Conservation (phyloP, 495 filamentous ascomycete species). For the Aspergillus affinis region DNA sequence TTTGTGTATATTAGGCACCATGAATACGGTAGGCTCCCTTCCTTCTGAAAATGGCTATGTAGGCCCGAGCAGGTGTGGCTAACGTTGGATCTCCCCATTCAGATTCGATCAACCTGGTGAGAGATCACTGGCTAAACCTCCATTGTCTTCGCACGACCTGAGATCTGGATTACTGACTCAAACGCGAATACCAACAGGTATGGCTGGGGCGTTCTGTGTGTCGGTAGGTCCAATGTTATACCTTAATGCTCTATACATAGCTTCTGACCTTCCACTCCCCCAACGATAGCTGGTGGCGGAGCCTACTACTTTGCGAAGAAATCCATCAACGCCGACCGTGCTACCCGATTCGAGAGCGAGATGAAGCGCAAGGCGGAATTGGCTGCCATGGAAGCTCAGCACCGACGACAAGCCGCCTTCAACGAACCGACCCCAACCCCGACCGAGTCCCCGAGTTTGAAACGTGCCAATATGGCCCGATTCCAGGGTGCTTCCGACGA, state of each 20-base stretch:
- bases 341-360: constrained; percentile 65
- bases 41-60: background rate
- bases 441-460: constrained; percentile 28
- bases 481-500: constrained; percentile 48
- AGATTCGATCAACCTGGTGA: constrained; percentile 58
- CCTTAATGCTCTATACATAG: background rate
- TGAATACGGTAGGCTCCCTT: constrained; percentile 46
- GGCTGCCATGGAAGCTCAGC: constrained; percentile 56
- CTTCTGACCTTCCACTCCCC: background rate
- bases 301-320: constrained; percentile 97
- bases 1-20: constrained; percentile 19
- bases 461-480: constrained; percentile 37
- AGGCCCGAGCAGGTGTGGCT: background rate
- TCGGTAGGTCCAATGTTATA: constrained; percentile 51
- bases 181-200: constrained; percentile 50
- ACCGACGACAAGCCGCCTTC: constrained; percentile 34
- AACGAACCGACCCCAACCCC: constrained; percentile 21
- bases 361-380: constrained; percentile 62
- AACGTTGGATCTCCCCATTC: constrained; percentile 11
- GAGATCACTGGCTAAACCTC: background rate
- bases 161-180: constrained; percentile 25
- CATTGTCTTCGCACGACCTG: background rate
- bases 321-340: constrained; percentile 86
- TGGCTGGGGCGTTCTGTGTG: constrained; percentile 83
- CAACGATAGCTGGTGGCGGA: constrained; percentile 69